phyloP scores from a whole-genome alignment of 2,329 filamentous ascomycete species.

The Cytospora schulzeri region DNA sequence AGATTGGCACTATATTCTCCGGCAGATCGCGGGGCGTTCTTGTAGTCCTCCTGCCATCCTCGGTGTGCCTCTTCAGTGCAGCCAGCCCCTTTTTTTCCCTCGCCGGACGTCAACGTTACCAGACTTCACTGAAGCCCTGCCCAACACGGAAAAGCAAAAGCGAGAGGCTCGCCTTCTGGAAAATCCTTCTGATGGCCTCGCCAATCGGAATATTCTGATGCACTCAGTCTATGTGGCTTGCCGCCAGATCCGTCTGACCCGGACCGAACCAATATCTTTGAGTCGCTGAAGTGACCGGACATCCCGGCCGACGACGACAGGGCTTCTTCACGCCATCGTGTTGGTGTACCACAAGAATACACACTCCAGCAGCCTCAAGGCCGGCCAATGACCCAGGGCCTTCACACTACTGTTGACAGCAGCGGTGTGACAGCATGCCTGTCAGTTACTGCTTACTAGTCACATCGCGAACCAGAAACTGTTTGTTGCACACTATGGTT shows the following conservation, averaged over 20 bases:
- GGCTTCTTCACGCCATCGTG: constrained; percentile 19
- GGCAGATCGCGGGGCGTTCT: constrained; percentile 14
- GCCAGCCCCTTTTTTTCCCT: constrained; percentile 2
- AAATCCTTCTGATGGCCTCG: constrained; percentile 5
- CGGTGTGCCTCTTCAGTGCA: constrained; percentile 16
- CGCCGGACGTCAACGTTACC: constrained; percentile 6
- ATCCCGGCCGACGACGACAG: constrained; percentile 7
- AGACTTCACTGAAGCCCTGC: not conserved
- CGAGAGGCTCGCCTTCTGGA: not conserved
- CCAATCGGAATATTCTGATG: constrained; percentile 5
- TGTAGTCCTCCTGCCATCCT: constrained; percentile 5
- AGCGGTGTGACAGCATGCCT: constrained; percentile 13
- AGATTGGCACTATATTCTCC: constrained; percentile 9
- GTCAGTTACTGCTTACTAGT: constrained; percentile 3
- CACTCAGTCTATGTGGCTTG: constrained; percentile 1
- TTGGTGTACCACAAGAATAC: constrained; percentile 6
- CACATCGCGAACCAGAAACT: not conserved
- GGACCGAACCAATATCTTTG: constrained; percentile 7
- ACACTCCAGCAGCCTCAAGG: not conserved
- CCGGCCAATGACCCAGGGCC: constrained; percentile 12
- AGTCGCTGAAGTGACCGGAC: constrained; percentile 3
- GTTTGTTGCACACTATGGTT: not conserved
- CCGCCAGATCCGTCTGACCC: not conserved
- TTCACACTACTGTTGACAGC: not conserved
- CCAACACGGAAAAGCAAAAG: not conserved